Conservation (phyloP, 768 basidiomycete genomes). For the Leccinellum albellum region DNA sequence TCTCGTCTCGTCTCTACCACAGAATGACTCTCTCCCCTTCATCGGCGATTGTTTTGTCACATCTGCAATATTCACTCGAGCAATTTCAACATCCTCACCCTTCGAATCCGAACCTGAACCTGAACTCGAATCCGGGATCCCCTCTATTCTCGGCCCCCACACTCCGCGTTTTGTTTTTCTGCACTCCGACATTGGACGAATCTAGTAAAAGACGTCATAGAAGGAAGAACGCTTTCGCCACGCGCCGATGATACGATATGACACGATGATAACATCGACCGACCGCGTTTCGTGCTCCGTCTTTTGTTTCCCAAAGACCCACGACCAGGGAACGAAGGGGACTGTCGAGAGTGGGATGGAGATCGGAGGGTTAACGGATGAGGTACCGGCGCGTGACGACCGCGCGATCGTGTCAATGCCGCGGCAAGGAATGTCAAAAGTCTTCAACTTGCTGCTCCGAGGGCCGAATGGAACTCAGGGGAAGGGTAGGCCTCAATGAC, state of each 20-base stretch:
- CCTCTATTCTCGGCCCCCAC: background rate
- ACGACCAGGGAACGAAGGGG: background rate
- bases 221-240: background rate
- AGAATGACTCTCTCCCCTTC: background rate
- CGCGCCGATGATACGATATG: background rate
- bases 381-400: background rate
- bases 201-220: background rate
- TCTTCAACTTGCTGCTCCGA: background rate
- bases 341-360: background rate
- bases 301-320: background rate
- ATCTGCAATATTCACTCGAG: background rate
- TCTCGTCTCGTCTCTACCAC: background rate
- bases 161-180: background rate
- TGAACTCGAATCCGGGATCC: background rate
- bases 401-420: background rate
- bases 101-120: background rate
- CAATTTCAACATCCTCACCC: background rate
- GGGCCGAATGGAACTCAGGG: background rate
- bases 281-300: background rate
- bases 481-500: background rate
- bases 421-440: background rate
- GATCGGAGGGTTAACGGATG: background rate
- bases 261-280: background rate
- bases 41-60: too few relatives aligned
- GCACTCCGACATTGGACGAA: background rate